A percentile compares a stretch with the other conserved stretches of the same genome.
phyloP scores from a whole-genome alignment of 768 basidiomycete species.

The Mycena galopus region DNA sequence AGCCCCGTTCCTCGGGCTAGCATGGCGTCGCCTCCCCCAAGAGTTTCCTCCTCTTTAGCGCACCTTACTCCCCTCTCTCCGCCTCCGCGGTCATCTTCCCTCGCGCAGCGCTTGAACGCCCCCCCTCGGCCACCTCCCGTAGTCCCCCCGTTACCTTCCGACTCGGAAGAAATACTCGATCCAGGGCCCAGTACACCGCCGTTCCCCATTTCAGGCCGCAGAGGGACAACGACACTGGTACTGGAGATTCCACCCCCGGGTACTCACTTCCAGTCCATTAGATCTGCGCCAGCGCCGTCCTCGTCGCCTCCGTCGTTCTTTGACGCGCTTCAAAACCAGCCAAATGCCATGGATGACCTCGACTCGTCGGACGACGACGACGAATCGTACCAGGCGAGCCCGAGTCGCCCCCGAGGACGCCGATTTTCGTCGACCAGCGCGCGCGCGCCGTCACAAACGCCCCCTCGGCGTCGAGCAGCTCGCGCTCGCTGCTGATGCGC shows the following conservation, averaged over 20 bases:
- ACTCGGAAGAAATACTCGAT: constrained; percentile 49
- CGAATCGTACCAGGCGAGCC: constrained; percentile 54
- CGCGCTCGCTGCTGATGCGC: constrained; percentile 67
- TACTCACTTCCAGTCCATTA: constrained; percentile 60
- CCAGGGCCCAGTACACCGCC: constrained; percentile 62
- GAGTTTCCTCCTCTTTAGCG: constrained; percentile 72
- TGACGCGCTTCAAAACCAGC: constrained; percentile 77
- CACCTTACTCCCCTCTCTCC: constrained; percentile 67
- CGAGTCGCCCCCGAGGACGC: constrained; percentile 43
- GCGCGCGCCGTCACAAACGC: constrained; percentile 55
- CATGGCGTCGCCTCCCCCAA: constrained; percentile 70
- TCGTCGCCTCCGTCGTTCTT: constrained; percentile 82
- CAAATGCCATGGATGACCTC: constrained; percentile 80
- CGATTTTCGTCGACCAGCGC: constrained; percentile 48
- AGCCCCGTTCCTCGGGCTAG: constrained; percentile 47
- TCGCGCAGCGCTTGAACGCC: constrained; percentile 28
- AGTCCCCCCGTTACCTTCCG: neutral
- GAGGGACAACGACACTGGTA: constrained; percentile 48
- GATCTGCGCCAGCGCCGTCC: constrained; percentile 73
- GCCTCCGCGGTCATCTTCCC: constrained; percentile 60
- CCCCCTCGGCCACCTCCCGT: constrained; percentile 1
- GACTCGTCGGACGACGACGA: constrained; percentile 67
- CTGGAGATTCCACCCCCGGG: constrained; percentile 62
- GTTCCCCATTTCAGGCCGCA: constrained; percentile 51
- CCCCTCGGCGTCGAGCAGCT: constrained; percentile 40